phyloP scores from a whole-genome alignment of 192 early-diverging fungal genomes.

The Haplosporangium gracile region DNA sequence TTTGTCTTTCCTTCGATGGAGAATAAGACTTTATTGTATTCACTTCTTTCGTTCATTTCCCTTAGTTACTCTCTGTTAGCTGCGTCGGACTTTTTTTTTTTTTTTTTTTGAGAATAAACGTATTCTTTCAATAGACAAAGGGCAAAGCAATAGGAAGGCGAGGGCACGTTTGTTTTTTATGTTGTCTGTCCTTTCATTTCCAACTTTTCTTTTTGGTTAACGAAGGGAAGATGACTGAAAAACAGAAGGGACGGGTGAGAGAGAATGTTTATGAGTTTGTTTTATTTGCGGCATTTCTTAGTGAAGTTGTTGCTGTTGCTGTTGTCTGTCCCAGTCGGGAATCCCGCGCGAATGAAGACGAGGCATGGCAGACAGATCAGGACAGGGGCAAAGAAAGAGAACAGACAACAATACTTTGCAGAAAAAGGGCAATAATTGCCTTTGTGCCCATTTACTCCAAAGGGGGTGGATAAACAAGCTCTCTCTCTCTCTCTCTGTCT shows the following conservation, averaged over 20 bases:
- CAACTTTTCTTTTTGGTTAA: background rate
- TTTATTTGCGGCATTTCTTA: background rate
- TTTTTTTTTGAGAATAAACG: background rate
- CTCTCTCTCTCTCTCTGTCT: too few relatives aligned
- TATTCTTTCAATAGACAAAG: too few relatives aligned
- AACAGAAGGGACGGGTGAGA: background rate
- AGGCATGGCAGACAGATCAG: background rate
- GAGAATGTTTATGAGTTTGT: background rate
- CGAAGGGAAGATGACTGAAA: background rate
- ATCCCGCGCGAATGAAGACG: background rate
- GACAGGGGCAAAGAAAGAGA: background rate
- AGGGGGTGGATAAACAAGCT: background rate
- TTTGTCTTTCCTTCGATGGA: too few relatives aligned
- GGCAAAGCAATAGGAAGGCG: too few relatives aligned
- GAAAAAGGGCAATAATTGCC: background rate
- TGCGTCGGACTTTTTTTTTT: slow-evolving; percentile 5
- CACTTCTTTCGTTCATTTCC: background rate
- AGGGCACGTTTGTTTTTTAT: too few relatives aligned
- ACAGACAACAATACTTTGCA: background rate
- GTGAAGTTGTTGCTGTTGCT: background rate
- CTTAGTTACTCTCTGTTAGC: background rate
- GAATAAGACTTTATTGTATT: background rate
- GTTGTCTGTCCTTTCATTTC: too few relatives aligned
- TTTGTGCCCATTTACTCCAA: background rate
- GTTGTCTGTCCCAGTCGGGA: background rate